These are phyloP conservation scores for Exophiala calicioides DNA, from an alignment of 2,329 filamentous ascomycete genomes.

Conservation along the genomic window DNA sequence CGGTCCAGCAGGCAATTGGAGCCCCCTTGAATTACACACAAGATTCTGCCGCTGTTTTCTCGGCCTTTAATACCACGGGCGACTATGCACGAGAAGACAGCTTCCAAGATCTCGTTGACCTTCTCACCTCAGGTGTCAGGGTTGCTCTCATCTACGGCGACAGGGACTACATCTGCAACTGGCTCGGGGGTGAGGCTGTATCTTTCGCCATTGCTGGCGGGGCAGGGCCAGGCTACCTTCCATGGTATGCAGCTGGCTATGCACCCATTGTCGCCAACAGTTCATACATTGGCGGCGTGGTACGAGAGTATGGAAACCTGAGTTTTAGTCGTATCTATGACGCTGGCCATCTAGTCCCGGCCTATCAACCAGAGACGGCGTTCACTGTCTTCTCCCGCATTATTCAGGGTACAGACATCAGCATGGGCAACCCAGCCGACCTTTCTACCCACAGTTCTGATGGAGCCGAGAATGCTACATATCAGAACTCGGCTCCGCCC, in stretches of 20 bases:
- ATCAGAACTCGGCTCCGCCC: constrained; percentile 55
- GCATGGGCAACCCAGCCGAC: constrained; percentile 53
- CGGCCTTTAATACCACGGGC: constrained; percentile 31
- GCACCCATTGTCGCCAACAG: constrained; percentile 51
- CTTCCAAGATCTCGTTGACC: constrained; percentile 33
- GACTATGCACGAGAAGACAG: constrained; percentile 34
- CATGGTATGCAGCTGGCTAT: constrained; percentile 46
- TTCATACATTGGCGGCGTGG: constrained; percentile 52
- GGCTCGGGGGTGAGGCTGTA: constrained; percentile 52
- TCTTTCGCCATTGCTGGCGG: constrained; percentile 46
- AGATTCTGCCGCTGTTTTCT: constrained; percentile 37
- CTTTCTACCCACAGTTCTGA: constrained; percentile 57
- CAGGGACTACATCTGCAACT: constrained; percentile 36
- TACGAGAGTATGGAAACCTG: constrained; percentile 41
- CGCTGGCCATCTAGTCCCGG: constrained; percentile 55
- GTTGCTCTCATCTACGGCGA: constrained; percentile 50
- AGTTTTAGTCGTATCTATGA: constrained; percentile 55
- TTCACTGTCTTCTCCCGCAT: constrained; percentile 57
- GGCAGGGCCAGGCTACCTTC: constrained; percentile 25
- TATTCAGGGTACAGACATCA: constrained; percentile 52
- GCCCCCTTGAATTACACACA: constrained; percentile 48
- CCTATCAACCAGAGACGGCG: constrained; percentile 54
- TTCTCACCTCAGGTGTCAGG: constrained; percentile 42
- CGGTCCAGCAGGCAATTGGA: constrained; percentile 59
- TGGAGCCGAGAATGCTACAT: constrained; percentile 59